Evolutionary conservation across 345 rosid genomes (phyloP).

Genomic region (Kernera saxatilis): DNA sequence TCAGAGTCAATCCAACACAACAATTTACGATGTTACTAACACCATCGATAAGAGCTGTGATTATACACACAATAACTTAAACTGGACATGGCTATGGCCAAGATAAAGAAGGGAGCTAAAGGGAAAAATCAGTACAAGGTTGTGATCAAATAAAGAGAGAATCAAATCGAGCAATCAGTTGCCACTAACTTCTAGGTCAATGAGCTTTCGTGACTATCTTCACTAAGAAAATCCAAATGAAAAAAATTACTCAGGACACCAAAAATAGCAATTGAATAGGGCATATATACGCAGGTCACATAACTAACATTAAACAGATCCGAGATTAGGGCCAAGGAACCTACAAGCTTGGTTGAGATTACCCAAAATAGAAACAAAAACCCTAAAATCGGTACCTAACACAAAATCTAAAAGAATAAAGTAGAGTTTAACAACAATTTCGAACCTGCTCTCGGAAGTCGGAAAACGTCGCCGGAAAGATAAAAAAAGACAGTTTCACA

Average conservation of each 20-base stretch:
- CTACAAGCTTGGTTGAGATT: slow-evolving; percentile 20
- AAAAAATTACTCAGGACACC: not conserved
- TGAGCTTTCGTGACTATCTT: slow-evolving; percentile 5
- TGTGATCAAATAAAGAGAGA: not conserved
- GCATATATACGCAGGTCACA: not conserved
- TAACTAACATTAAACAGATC: slow-evolving; percentile 43
- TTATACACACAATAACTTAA: not conserved
- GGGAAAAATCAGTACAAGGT: not conserved
- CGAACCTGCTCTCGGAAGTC: slow-evolving; percentile 16
- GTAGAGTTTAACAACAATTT: not conserved
- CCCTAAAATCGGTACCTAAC: not conserved
- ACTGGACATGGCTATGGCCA: not conserved
- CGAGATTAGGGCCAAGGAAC: slow-evolving; percentile 41
- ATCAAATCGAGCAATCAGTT: slow-evolving; percentile 30
- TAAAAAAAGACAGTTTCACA: not conserved
- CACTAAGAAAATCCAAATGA: slow-evolving; percentile 4
- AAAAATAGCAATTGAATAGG: slow-evolving; percentile 29
- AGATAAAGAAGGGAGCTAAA: not conserved
- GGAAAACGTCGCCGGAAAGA: not conserved
- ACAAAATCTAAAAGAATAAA: not conserved
- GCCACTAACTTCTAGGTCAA: slow-evolving; percentile 21
- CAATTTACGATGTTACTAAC: not conserved
- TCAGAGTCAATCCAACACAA: not conserved
- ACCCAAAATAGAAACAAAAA: slow-evolving; percentile 13
- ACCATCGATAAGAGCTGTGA: not conserved